Evolutionary conservation across 129 eudicot species (phyloP), one percentile per base, ranked within the genome.

Genomic region (Ambrosia artemisiifolia): DNA sequence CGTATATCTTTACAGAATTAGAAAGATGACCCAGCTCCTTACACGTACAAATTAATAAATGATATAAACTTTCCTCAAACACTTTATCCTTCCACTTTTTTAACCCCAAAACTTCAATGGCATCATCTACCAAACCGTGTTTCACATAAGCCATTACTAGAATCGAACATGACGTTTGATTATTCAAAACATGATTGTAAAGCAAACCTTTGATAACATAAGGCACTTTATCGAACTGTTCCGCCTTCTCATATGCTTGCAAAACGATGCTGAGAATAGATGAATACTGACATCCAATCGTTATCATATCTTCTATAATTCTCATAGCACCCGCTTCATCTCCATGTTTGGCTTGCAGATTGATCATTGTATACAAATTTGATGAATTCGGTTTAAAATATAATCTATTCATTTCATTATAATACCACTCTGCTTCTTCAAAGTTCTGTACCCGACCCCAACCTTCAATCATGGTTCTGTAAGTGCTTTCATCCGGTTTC

Each of bases 401-500:
- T 50, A 75, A 76, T 5, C 53, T 63, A 66, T 62, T 76, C 65
- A 94, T 88, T 77, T 84, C 81, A 53, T 61, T 78, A 78, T 82
- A 94, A 71, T 86, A 88, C 84, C 76, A 48, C 11, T 84, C 79
- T 10, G 95, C 97, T 75, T 79, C 83, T 56, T 77, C 70, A 51
- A 85, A 80, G 51, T 86, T 84, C 14, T 82, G 86, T 19, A 75
- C 81, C 71, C 93, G 81, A 61, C 97, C 97, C 91, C 96, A 94
- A 18, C 98, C 98, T 90, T 94, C 98, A 63, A 94, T 79, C 90
- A 94, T 85, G 47, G 97, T 88, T 76, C 98, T 88, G 80, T 80
- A 88, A 28, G 91, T 94, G 54, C 91, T 82, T 71, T 90, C 97
- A 83, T 94, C 97, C 48, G 98, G 97, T 75, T 76, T 76, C 74